Evolutionary conservation across 108 stramenopile genomes (phyloP).

Genomic region (Skeletonema costatum): DNA sequence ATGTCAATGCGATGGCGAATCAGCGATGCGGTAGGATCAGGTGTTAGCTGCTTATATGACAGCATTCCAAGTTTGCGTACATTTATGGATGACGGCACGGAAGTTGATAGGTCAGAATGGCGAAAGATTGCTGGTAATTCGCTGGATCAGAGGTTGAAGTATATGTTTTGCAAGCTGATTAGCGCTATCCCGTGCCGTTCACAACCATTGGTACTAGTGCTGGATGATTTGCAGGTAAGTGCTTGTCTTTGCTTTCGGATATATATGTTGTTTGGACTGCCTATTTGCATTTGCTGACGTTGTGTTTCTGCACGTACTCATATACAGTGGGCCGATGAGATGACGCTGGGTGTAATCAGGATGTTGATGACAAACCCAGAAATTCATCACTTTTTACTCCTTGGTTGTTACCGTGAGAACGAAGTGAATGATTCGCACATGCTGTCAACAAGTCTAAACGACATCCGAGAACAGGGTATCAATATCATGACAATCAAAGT

Average conservation of each 20-base stretch:
- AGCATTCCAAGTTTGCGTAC: too few species aligned
- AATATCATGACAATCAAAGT: conserved; percentile 17
- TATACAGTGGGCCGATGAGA: conserved; percentile 26
- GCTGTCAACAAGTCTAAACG: background rate
- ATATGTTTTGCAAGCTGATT: conserved; percentile 32
- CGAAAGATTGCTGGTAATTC: background rate
- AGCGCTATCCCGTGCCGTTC: conserved; percentile 21
- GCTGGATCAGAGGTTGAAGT: conserved; percentile 6
- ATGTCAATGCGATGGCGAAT: too few species aligned
- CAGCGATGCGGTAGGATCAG: too few species aligned
- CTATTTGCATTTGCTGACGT: too few species aligned
- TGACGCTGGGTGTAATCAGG: conserved; percentile 26
- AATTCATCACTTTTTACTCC: conserved; percentile 17
- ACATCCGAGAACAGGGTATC: conserved; percentile 22
- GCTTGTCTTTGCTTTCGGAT: too few species aligned
- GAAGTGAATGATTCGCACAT: conserved; percentile 24
- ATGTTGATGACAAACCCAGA: conserved; percentile 40
- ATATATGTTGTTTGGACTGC: too few species aligned
- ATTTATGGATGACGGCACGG: too few species aligned
- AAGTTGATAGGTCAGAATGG: background rate
- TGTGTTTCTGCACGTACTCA: too few species aligned
- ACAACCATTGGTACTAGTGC: conserved; percentile 14
- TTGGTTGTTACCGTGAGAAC: conserved; percentile 39
- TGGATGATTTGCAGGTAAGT: too few species aligned
- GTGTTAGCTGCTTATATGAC: too few species aligned